phyloP scores from a whole-genome alignment of 805 yeast genomes.

The Yarrowia divulgata region DNA sequence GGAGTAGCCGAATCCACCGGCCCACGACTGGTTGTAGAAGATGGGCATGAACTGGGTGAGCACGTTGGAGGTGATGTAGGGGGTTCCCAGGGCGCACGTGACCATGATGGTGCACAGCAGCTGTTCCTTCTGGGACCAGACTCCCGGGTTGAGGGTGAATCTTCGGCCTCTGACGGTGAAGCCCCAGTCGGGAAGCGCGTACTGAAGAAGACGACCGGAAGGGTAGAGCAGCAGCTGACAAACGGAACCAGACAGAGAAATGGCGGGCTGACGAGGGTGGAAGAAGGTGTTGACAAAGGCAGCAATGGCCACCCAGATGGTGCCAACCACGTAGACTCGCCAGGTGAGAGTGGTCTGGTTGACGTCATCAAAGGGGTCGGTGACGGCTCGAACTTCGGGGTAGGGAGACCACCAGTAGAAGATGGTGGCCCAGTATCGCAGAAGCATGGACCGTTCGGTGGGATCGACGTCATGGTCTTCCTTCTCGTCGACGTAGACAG shows the following conservation, averaged over 20 bases:
- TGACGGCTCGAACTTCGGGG: constrained; percentile 70
- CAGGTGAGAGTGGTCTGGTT: constrained; percentile 57
- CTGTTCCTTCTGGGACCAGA: constrained; percentile 66
- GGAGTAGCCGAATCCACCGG: constrained; percentile 51
- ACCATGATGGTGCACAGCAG: constrained; percentile 60
- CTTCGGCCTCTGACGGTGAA: constrained; percentile 46
- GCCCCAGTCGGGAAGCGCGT: constrained; percentile 47
- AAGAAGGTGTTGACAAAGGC: constrained; percentile 52
- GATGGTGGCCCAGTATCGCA: constrained; percentile 28
- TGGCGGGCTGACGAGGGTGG: constrained; percentile 60
- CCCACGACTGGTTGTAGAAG: constrained; percentile 42
- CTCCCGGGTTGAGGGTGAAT: constrained; percentile 64
- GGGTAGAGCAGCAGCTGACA: constrained; percentile 67
- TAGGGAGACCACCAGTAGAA: constrained; percentile 56
- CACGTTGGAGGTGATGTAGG: constrained; percentile 39
- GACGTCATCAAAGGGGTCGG: constrained; percentile 59
- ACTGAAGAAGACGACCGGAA: constrained; percentile 53
- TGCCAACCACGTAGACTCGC: constrained; percentile 52
- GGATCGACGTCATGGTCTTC: constrained; percentile 13
- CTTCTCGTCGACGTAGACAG: constrained; percentile 36
- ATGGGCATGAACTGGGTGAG: constrained; percentile 40
- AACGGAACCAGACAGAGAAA: constrained; percentile 58
- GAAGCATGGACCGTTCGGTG: constrained; percentile 11
- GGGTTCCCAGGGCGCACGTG: constrained; percentile 54
- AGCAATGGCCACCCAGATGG: constrained; percentile 46